phyloP scores from a whole-genome alignment of 768 basidiomycete species.

The Phlebiopsis flavidoalba region DNA sequence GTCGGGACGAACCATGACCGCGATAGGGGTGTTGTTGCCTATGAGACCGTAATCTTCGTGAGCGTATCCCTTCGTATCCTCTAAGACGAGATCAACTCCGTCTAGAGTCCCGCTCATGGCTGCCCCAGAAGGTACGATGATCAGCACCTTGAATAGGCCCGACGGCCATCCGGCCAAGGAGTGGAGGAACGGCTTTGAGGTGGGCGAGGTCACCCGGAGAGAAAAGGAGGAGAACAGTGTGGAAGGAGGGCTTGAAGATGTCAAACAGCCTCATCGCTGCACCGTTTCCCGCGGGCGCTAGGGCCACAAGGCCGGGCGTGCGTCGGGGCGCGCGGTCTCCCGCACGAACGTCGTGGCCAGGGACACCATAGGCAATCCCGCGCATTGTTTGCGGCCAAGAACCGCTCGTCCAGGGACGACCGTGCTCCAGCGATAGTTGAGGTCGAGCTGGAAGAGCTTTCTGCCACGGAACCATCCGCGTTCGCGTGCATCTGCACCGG shows the following conservation, averaged over 20 bases:
- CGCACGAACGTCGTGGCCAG: not conserved
- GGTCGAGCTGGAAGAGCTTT: constrained; percentile 35
- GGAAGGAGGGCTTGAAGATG: not conserved
- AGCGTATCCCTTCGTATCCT: not conserved
- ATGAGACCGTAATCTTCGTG: not conserved
- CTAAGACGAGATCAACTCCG: not conserved
- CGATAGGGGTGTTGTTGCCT: not conserved
- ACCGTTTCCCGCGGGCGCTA: not conserved
- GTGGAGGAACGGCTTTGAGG: not conserved
- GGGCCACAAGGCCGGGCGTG: not conserved
- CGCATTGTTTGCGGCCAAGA: not conserved
- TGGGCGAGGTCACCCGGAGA: not conserved
- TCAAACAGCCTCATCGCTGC: not conserved
- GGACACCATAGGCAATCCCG: not conserved
- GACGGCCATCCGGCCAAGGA: not conserved
- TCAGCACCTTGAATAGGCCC: not conserved
- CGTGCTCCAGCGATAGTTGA: constrained; percentile 46
- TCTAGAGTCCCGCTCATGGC: not conserved
- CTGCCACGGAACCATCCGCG: not conserved
- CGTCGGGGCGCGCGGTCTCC: not conserved
- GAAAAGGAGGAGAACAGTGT: not conserved
- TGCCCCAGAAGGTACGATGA: not conserved
- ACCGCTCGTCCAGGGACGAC: constrained; percentile 36
- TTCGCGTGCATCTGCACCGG: not conserved
- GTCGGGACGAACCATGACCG: not conserved